These are phyloP conservation scores for Eragrostis nindensis DNA, from an alignment of 176 grass and related monocot species.

Conservation along the genomic window DNA sequence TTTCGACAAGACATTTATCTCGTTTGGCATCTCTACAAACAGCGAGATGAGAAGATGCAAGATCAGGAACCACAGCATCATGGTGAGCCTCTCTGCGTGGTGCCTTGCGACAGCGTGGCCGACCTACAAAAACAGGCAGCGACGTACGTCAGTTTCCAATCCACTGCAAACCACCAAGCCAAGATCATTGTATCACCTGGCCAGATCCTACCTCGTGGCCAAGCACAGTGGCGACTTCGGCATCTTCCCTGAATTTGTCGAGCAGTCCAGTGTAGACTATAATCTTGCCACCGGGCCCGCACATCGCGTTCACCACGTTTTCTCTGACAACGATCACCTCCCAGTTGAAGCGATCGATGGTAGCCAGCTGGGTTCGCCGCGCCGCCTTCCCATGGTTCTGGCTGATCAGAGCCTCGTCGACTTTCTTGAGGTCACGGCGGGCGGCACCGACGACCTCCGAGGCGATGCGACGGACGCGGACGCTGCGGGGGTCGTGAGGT, in stretches of 20 bases:
- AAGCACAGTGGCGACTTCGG: conserved; percentile 80
- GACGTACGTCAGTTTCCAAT: background rate
- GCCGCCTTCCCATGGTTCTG: too few relatives aligned
- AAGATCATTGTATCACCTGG: too few relatives aligned
- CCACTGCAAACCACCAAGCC: background rate
- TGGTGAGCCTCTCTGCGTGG: conserved; percentile 59
- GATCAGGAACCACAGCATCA: conserved; percentile 50
- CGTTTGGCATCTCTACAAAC: background rate
- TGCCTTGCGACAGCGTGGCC: conserved; percentile 85
- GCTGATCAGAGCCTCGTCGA: too few relatives aligned
- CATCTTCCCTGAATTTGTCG: conserved; percentile 74
- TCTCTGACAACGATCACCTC: conserved; percentile 83
- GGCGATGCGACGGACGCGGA: background rate
- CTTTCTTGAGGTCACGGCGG: background rate
- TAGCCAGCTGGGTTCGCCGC: background rate
- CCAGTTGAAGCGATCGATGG: background rate
- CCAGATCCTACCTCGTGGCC: conserved; percentile 74
- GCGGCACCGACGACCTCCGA: background rate
- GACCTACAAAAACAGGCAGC: conserved; percentile 47
- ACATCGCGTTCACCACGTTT: conserved; percentile 49
- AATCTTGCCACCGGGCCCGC: conserved; percentile 78
- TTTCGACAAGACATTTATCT: conserved; percentile 2
- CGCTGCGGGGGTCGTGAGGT: background rate
- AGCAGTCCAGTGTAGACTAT: conserved; percentile 81
- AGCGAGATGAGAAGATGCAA: conserved; percentile 44